Conservation (phyloP, 2,329 filamentous ascomycete species). For the Ceratocystis eucalypticola region DNA sequence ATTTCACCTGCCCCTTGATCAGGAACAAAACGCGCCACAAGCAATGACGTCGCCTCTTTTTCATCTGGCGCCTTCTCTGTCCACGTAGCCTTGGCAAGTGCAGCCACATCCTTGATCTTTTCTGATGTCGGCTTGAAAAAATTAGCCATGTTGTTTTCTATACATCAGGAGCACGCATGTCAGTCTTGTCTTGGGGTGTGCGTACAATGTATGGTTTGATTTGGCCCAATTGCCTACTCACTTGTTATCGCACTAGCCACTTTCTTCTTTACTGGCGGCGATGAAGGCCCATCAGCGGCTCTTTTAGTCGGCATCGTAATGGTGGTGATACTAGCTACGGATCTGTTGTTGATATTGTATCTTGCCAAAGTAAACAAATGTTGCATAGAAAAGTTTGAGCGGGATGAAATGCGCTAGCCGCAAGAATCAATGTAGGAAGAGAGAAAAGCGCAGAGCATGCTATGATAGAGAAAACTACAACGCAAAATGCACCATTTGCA, state of each 20-base stretch:
- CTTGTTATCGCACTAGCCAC: constrained; percentile 7
- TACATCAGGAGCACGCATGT: background rate
- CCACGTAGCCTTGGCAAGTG: constrained; percentile 38
- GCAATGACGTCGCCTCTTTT: constrained; percentile 42
- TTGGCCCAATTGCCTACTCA: background rate
- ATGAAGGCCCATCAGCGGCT: constrained; percentile 4
- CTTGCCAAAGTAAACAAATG: background rate
- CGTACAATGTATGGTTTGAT: background rate
- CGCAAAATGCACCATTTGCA: too few species aligned
- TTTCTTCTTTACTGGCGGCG: constrained; percentile 14
- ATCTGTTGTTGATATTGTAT: background rate
- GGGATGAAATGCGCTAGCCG: background rate
- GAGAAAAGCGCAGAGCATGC: background rate
- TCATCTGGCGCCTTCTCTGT: constrained; percentile 44
- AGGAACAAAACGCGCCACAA: constrained; percentile 59
- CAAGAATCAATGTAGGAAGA: background rate
- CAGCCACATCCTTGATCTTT: constrained; percentile 61
- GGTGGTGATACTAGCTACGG: background rate
- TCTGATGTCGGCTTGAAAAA: constrained; percentile 84
- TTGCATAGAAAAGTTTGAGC: background rate
- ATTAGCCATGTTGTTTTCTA: constrained; percentile 57
- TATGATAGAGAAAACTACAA: background rate
- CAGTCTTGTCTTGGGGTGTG: background rate
- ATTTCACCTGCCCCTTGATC: constrained; percentile 23
- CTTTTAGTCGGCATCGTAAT: constrained; percentile 12